Evolutionary conservation across 768 basidiomycete genomes (phyloP).

Genomic region (Suillus luteus): DNA sequence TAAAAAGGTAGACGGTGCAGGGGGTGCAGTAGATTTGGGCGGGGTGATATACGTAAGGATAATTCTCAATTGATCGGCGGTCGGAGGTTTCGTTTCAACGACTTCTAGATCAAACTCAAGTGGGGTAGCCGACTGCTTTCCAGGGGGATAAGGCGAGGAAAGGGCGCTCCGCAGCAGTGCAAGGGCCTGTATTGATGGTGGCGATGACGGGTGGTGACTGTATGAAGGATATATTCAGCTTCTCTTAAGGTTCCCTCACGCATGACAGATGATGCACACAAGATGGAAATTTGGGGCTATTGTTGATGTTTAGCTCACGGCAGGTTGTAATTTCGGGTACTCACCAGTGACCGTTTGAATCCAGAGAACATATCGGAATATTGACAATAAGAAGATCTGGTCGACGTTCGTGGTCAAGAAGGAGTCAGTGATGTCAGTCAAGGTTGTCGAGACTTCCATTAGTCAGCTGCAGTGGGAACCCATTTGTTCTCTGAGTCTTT

Average conservation of each 20-base stretch:
- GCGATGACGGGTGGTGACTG: slow-evolving; percentile 68
- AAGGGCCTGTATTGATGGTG: slow-evolving; percentile 64
- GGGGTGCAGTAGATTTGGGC: slow-evolving; percentile 34
- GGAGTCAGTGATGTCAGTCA: background rate
- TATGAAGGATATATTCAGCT: slow-evolving; percentile 1
- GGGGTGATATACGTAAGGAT: slow-evolving; percentile 60
- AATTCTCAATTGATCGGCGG: slow-evolving; percentile 63
- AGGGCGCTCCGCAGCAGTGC: slow-evolving; percentile 59
- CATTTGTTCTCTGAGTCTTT: too few relatives aligned
- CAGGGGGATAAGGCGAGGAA: slow-evolving; percentile 62
- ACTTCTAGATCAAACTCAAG: slow-evolving; percentile 74
- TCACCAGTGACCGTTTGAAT: slow-evolving; percentile 38
- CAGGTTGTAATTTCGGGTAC: slow-evolving; percentile 12
- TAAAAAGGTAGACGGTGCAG: slow-evolving; percentile 44
- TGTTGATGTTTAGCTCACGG: slow-evolving; percentile 1
- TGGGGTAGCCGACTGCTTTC: slow-evolving; percentile 46
- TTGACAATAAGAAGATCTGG: background rate
- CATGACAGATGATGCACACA: slow-evolving; percentile 37
- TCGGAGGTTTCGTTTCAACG: slow-evolving; percentile 64
- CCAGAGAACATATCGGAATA: slow-evolving; percentile 37
- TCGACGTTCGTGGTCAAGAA: background rate
- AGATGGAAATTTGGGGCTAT: slow-evolving; percentile 65
- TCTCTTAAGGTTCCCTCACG: background rate
- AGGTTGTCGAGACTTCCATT: background rate
- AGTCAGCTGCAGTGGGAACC: background rate